Base-by-base conservation (phyloP, 2,329 filamentous ascomycete species). In the Daldinia sp. region DNA sequence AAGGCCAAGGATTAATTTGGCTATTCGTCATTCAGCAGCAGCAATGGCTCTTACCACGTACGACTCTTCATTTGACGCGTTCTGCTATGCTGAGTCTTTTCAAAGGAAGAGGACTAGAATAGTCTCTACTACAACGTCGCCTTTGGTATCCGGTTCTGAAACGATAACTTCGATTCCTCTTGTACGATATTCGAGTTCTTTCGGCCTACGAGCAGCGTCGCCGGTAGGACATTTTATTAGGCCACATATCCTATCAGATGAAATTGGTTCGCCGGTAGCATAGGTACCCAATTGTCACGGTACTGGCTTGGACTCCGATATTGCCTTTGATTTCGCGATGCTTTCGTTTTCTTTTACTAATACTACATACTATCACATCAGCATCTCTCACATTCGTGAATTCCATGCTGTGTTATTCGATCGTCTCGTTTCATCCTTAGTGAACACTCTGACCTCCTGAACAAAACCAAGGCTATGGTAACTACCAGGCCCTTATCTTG, bases 1-100 rank as follows among this genome's bases (percentile, higher is more conserved):
- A 89, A 87, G 75, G 87, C 88, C 10, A 75, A 75, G 64, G 73
- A 75, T 47, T 75, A 60, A 27, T 45, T 10, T 13, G 11, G 17
- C n/a, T 10, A 9, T 9, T 5, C 5, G 4, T 39, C 10, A n/a
- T 29, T 29, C 2, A 15, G 2, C 23, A 30, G 4, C 15, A 3
- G 9, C 2, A 13, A n/a, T 27, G 13, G 2, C n/a, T 15, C 39
- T 2, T 27, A 25, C 1, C 3, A 25, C 5, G 7, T 25, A 11
- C 19, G 11, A 8, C 5, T 43, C 21, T 25, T 43, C 39, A 25
- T 43, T 13, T 3, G 7, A 21, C 21, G 10, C 3, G 8, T 45
- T 45, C 21, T 7, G 21, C 39, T 8, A 45, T n/a, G 37, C 32
- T n/a, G 7, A n/a, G 23, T 27, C 21, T 25, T 45, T 13, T 45